phyloP scores from a whole-genome alignment of 1,139 yeast genomes.

The Kluyveromyces sp. region DNA sequence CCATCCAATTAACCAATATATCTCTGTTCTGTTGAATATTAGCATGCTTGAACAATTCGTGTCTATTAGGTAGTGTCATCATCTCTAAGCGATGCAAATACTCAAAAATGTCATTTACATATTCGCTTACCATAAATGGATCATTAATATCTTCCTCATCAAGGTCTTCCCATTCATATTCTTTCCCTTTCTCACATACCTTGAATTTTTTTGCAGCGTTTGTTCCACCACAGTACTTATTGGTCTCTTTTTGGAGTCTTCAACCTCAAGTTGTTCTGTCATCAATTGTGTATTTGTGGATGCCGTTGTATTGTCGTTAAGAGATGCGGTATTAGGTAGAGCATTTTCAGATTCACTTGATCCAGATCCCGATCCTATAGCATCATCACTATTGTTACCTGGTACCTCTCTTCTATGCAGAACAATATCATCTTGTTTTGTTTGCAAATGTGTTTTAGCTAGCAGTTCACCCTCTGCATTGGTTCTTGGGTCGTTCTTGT shows the following conservation, averaged over 20 bases:
- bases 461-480: too few species aligned
- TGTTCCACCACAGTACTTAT: slow-evolving; percentile 30
- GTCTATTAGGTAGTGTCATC: slow-evolving; percentile 69
- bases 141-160: slow-evolving; percentile 89
- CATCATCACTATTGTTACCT: neutral
- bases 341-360: too few species aligned
- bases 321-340: too few species aligned
- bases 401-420: neutral
- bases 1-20: slow-evolving; percentile 89
- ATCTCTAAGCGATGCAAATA: slow-evolving; percentile 70
- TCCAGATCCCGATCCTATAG: neutral
- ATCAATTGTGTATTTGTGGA: neutral
- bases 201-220: slow-evolving; percentile 28
- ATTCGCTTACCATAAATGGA: slow-evolving; percentile 93
- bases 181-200: slow-evolving; percentile 27
- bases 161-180: slow-evolving; percentile 75
- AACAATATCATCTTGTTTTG: neutral
- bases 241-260: slow-evolving; percentile 27
- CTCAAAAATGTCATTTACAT: slow-evolving; percentile 77
- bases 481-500: too few species aligned
- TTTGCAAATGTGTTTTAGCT: too few species aligned
- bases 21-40: slow-evolving; percentile 77
- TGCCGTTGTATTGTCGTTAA: neutral
- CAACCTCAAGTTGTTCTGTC: slow-evolving; percentile 6
- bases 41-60: slow-evolving; percentile 66